These are phyloP conservation scores for Rhizoclosmatium globosum DNA, from an alignment of 192 early-diverging fungal species.

Conservation along the genomic window DNA sequence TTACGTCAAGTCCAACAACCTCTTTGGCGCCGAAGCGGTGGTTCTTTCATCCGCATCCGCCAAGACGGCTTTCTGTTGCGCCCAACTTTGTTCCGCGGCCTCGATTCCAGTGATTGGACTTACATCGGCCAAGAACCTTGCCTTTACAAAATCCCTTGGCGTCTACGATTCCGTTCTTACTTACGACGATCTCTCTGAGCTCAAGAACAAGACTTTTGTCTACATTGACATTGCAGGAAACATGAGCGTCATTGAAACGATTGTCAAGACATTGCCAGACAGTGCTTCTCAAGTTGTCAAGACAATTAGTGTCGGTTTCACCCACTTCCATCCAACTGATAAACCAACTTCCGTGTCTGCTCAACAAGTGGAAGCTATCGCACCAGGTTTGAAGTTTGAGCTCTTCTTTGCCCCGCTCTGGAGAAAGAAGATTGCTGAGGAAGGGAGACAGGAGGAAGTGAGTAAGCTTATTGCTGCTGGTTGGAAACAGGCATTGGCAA, in stretches of 20 bases:
- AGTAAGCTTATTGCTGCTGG: slow-evolving; percentile 5
- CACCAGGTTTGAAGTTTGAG: not conserved
- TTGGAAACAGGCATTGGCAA: slow-evolving; percentile 33
- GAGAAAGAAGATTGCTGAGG: slow-evolving; percentile 29
- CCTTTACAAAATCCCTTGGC: slow-evolving; percentile 41
- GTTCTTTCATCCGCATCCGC: slow-evolving; percentile 45
- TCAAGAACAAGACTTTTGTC: slow-evolving; percentile 11
- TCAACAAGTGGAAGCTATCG: not conserved
- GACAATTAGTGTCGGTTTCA: slow-evolving; percentile 42
- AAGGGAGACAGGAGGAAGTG: slow-evolving; percentile 4
- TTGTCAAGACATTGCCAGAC: slow-evolving; percentile 5
- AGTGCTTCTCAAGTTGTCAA: not conserved
- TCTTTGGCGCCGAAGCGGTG: slow-evolving; percentile 44
- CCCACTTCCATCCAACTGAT: not conserved
- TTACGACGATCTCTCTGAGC: slow-evolving; percentile 20
- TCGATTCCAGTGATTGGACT: slow-evolving; percentile 42
- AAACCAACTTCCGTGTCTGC: not conserved
- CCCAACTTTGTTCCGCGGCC: slow-evolving; percentile 22
- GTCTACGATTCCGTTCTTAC: slow-evolving; percentile 48
- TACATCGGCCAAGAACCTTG: slow-evolving; percentile 42
- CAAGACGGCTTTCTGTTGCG: slow-evolving; percentile 55
- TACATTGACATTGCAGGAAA: slow-evolving; percentile 51
- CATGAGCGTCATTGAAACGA: slow-evolving; percentile 6
- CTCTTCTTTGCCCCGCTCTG: slow-evolving; percentile 52
- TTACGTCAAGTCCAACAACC: slow-evolving; percentile 38